Base-by-base conservation (phyloP, 345 rosid species). In the Eucalyptus pauciflora region DNA sequence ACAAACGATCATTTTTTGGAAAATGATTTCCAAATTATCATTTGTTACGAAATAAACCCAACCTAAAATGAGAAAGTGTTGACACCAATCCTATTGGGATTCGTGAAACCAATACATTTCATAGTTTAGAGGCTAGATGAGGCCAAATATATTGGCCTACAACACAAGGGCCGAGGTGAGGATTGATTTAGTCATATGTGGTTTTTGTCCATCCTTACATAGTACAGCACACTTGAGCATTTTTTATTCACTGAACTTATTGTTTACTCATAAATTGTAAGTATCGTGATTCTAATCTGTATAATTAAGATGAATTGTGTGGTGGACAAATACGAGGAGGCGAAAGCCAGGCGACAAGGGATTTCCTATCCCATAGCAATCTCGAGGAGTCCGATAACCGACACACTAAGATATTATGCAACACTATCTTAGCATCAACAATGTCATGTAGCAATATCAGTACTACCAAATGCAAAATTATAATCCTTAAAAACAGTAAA, bases 201-300 rank as follows among this genome's bases (percentile, higher is more conserved):
- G 41, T 64, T 64, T 16, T n/a, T 64, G 76, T n/a, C 20, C 76
- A 15, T 64, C 41, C 41, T 33, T 64, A 4, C 18, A 15, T 17
- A 13, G 76, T 64, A 64, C 76, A 4, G 0, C 37, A n/a, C 37
- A n/a, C 76, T 64, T 15, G 10, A 4, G 5, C 20, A 1, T 7
- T 64, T n/a, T 64, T 64, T 33, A 64, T 64, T 64, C 37, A n/a
- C 76, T 64, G 15, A 64, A 64, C 76, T 64, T 64, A 64, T 64
- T 4, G 17, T 64, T 64, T n/a, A 64, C 10, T 15, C 18, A n/a
- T 64, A n/a, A n/a, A 64, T n/a, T n/a, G 8, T 64, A 64, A 64
- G 17, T 64, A 15, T 67, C 12, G 20, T 67, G 11, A 67, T 33
- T 45, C 43, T 69, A 31, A 31, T 64, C 6, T 3, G 10, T 67